Evolutionary conservation across 192 early-diverging fungal genomes (phyloP).

Genomic region (Chytriomyces confervae): DNA sequence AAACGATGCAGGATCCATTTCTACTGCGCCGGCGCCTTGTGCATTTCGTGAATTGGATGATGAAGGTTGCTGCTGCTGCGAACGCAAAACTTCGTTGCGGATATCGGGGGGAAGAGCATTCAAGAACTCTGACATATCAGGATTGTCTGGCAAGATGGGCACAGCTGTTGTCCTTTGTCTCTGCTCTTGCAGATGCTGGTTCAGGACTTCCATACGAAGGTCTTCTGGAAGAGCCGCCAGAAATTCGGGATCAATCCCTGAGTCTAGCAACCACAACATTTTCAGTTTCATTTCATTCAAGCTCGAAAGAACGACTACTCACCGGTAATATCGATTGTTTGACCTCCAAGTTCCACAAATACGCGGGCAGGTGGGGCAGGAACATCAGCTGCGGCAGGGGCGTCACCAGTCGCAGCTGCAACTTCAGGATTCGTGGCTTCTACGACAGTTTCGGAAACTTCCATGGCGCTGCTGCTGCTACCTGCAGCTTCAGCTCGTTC

Average conservation of each 20-base stretch:
- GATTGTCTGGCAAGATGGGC: slow-evolving; percentile 32
- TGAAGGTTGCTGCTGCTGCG: slow-evolving; percentile 65
- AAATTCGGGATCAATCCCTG: slow-evolving; percentile 93
- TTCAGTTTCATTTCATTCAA: slow-evolving; percentile 18
- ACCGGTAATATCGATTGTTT: slow-evolving; percentile 87
- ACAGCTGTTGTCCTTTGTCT: slow-evolving; percentile 35
- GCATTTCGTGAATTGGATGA: not conserved
- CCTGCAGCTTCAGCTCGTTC: slow-evolving; percentile 23
- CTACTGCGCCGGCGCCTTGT: slow-evolving; percentile 15
- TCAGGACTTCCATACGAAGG: slow-evolving; percentile 88
- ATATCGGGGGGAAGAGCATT: slow-evolving; percentile 90
- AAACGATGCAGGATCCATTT: slow-evolving; percentile 62
- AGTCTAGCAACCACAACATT: slow-evolving; percentile 43
- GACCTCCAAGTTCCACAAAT: slow-evolving; percentile 76
- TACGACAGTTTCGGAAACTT: slow-evolving; percentile 21
- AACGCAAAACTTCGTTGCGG: slow-evolving; percentile 81
- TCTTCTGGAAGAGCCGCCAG: slow-evolving; percentile 94
- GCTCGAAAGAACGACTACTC: not conserved
- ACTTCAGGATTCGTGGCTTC: slow-evolving; percentile 17
- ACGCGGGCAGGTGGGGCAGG: slow-evolving; percentile 41
- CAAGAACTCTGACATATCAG: slow-evolving; percentile 74
- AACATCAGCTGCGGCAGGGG: slow-evolving; percentile 25
- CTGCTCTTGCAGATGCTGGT: slow-evolving; percentile 75
- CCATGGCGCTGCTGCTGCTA: slow-evolving; percentile 42
- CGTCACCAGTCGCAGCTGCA: slow-evolving; percentile 15